Base-by-base conservation (phyloP, 1,139 yeast genomes). In the Candida sp. region DNA sequence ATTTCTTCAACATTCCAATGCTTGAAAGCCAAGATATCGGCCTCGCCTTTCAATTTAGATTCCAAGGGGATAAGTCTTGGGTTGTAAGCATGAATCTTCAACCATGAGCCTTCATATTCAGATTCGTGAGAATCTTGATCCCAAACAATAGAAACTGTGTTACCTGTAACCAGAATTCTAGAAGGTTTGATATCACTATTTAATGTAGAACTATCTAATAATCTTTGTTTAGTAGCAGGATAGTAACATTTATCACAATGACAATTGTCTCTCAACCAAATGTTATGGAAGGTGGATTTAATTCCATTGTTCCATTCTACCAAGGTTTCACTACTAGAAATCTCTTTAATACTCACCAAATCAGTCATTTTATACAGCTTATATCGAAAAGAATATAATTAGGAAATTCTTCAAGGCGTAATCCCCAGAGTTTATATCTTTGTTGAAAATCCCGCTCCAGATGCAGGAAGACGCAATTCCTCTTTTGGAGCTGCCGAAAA, bases 241-340 rank as follows among this genome's bases (percentile, higher is more conserved):
- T 79, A 84, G 62, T 73, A 81, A 60, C 89, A 83, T 22, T 69
- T 54, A n/a, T 66, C 62, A 53, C 89, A 83, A 46, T 77, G 86
- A 55, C 91, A 85, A 53, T 79, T 77, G 59, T 85, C 93, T 41
- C 91, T 67, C 27, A 85, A 68, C 90, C 90, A 84, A 44, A 84
- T 70, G 58, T 75, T 61, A 58, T 82, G 85, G 57, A 52, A 73
- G 19, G 38, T 49, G 7, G 66, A 55, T 4, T 34, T 38, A 15
- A 35, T 32, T 21, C 36, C 43, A 19, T 47, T 44, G 1, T 45
- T 36, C 53, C 53, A 51, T 7, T 27, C 33, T 12, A 37, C 23
- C 3, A 8, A 5, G 5, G 27, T 32, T 6, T 27, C 33, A 4
- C n/a, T 19, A 4, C 12, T 22, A 15, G 39, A 27, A 21, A 27